Base-by-base conservation (phyloP, 2,329 filamentous ascomycete species). In the Thielaviopsis musarum region DNA sequence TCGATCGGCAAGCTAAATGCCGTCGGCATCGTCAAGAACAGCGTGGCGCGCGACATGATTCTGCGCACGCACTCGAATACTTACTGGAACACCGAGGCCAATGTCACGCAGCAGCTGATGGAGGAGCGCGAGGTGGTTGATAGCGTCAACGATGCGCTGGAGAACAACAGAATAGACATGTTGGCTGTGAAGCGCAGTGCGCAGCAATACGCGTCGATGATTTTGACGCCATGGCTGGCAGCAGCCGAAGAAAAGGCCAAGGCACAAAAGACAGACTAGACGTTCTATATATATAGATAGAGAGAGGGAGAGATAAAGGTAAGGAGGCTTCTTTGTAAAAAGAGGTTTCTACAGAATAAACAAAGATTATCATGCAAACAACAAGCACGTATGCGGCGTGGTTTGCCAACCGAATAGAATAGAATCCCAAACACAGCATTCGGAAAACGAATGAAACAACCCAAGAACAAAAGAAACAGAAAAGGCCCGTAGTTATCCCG, bases 1-100 rank as follows among this genome's bases (percentile, higher is more conserved):
- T 75, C 80, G 13, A 79, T 83, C 68, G 78, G 80, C 59, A 89
- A 85, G 69, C 69, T 95, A 62, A 83, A 80, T 65, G 87, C 86
- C 0, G 73, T 87, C 45, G 86, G 82, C 7, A 82, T 95, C 60
- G 73, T 95, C 53, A 81, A 85, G 68, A 96, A 96, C 73, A 88
- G 88, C 2, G 79, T 87, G 17, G 75, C 85, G 60, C 75, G 91
- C 59, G 88, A 96, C 71, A 77, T 81, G 63, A 79, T 78, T 52
- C 72, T 96, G 69, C 81, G 90, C 61, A 75, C 71, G 2, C 78
- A 79, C 61, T 78, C 79, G 56, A 79, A 84, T 65, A 77, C 75
- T 17, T 96, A 96, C 71, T 97, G 91, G 91, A 73, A 76, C 10
- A 84, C 85, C 52, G 88, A 96, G 73, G 85, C 82, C 6, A 74